Percentiles rank a stretch among this genome's conserved stretches.
These are phyloP conservation scores for Termitomyces sp. DNA, from an alignment of 768 basidiomycete genomes.

Conservation along the genomic window DNA sequence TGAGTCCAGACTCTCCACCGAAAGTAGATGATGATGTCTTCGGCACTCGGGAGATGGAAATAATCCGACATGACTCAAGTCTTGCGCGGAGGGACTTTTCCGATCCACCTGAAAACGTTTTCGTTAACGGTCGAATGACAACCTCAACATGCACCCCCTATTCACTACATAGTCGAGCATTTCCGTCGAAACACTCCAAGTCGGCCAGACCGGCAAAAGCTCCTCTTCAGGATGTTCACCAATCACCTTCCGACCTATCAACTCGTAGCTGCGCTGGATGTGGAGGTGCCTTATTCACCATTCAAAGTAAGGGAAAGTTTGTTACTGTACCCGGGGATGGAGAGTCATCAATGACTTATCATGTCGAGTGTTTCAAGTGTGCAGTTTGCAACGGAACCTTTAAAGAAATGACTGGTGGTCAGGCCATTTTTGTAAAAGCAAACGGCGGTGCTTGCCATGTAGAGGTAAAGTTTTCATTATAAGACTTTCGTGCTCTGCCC, in stretches of 20 bases:
- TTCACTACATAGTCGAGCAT: slow-evolving; percentile 6
- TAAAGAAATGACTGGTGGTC: slow-evolving; percentile 53
- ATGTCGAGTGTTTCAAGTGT: slow-evolving; percentile 74
- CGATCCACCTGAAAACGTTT: slow-evolving; percentile 20
- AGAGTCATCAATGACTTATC: slow-evolving; percentile 55
- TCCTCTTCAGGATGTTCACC: slow-evolving; percentile 7
- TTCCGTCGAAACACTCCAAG: neutral
- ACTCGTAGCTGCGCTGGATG: slow-evolving; percentile 59
- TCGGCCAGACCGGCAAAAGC: neutral
- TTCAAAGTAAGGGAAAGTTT: slow-evolving; percentile 55
- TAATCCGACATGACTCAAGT: slow-evolving; percentile 13
- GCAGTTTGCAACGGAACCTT: slow-evolving; percentile 59
- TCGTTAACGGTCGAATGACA: slow-evolving; percentile 25
- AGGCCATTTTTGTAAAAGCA: slow-evolving; percentile 66
- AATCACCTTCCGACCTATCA: slow-evolving; percentile 14
- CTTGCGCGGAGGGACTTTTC: slow-evolving; percentile 22
- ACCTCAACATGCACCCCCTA: slow-evolving; percentile 30
- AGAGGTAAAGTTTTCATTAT: slow-evolving; percentile 30
- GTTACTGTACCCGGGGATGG: slow-evolving; percentile 62
- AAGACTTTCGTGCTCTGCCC: neutral
- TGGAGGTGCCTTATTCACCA: slow-evolving; percentile 48
- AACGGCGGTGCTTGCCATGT: slow-evolving; percentile 65
- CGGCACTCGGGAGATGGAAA: slow-evolving; percentile 13
- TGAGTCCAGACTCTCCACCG: slow-evolving; percentile 51
- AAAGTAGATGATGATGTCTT: slow-evolving; percentile 21